Evolutionary conservation across 148 eudicot genomes (phyloP), one percentile per base, ranked within the genome.

Genomic region (Mesembryanthemum crystallinum): DNA sequence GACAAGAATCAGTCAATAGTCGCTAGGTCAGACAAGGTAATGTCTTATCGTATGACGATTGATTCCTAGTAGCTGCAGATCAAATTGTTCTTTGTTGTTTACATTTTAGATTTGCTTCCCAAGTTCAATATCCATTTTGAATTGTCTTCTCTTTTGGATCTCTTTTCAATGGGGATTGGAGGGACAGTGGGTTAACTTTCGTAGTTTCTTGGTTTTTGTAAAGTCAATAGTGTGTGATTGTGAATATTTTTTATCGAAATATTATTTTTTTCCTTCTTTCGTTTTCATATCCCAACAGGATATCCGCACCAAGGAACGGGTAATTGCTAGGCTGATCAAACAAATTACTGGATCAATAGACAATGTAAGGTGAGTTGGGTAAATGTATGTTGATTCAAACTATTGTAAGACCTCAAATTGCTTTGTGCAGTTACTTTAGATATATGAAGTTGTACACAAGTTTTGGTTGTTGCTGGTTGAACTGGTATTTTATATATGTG

Each of bases 241-340:
- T 7, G 25, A 47, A 45, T 47, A 20, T 67, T 35, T 64, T 52
- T 23, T 65, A 27, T 8, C n/a, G n/a, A 8, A 15, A 21, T 28
- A 39, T 23, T 35, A 8, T 54, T 15, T 9, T 47, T 45, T 28
- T 49, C 21, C 23, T 60, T 17, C 43, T 59, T 73, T 7, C 43
- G 42, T 25, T n/a, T 65, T 30, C 15, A 77, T 61, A 39, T 76
- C 29, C 78, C 30, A 43, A 80, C 96, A 94, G 97, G 92, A 84
- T 54, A 84, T 76, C 20, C 77, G 73, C 58, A 79, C 63, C 64
- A 87, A 79, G 78, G 90, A 79, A 71, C 83, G 80, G 67, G 82
- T 83, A 55, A 87, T 95, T 52, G 82, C 69, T 33, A 85, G 96
- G 80, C 81, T 64, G 49, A 82, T 95, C 76, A 89, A 74, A 83